phyloP scores from a whole-genome alignment of 2,329 filamentous ascomycete genomes.

The Nigrograna mackinnonii region DNA sequence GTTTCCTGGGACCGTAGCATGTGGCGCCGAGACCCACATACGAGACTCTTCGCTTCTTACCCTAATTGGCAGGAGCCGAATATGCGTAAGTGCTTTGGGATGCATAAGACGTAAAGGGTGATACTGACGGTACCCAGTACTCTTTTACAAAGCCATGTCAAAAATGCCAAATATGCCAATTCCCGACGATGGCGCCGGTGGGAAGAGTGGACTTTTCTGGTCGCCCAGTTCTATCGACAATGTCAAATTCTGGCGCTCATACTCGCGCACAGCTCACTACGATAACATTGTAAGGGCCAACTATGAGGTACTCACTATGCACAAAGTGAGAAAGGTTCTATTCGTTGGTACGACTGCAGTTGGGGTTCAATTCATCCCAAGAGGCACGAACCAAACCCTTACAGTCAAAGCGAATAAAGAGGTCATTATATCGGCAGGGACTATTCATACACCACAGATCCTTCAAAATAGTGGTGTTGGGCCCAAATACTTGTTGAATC shows the following conservation, averaged over 20 bases:
- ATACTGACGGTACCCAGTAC: not conserved
- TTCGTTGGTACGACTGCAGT: conserved; percentile 4
- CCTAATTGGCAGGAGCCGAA: not conserved
- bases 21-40: not conserved
- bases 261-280: conserved; percentile 23
- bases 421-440: not conserved
- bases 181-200: conserved; percentile 3
- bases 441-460: not conserved
- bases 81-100: not conserved
- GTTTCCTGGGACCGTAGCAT: not conserved
- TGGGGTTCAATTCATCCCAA: conserved; percentile 4
- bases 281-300: conserved; percentile 21
- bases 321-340: conserved; percentile 7
- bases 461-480: not conserved
- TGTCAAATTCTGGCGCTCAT: conserved; percentile 12
- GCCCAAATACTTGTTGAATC: not conserved
- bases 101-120: not conserved
- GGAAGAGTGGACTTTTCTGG: conserved; percentile 3
- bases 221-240: conserved; percentile 4
- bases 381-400: not conserved
- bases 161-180: not conserved
- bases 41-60: not conserved
- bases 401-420: not conserved
- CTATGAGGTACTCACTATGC: conserved; percentile 15
- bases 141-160: not conserved